phyloP scores from a whole-genome alignment of 345 rosid species.

The Gossypium australe region DNA sequence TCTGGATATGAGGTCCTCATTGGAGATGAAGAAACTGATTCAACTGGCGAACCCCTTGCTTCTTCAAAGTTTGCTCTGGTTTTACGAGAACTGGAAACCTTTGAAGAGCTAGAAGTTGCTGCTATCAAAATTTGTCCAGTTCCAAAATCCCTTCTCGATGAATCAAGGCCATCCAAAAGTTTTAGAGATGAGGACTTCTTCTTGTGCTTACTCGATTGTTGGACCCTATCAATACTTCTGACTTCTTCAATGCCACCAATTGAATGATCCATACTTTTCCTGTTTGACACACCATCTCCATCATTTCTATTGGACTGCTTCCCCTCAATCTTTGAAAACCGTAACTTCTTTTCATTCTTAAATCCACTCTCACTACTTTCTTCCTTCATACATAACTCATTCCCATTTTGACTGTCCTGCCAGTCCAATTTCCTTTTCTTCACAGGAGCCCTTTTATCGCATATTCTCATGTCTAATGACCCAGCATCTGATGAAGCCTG shows the following conservation, averaged over 20 bases:
- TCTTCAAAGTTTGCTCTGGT: conserved; percentile 28
- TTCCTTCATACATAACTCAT: conserved; percentile 27
- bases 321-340: conserved; percentile 21
- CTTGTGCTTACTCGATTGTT: conserved; percentile 14
- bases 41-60: conserved; percentile 41
- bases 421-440: conserved; percentile 39
- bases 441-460: conserved; percentile 26
- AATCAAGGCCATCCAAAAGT: conserved; percentile 21
- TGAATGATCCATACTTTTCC: conserved; percentile 22
- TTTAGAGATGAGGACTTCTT: conserved; percentile 19
- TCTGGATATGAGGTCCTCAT: conserved; percentile 31
- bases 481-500: conserved; percentile 35
- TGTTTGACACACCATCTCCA: conserved; percentile 18
- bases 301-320: conserved; percentile 6
- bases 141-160: conserved; percentile 32
- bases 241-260: conserved; percentile 29
- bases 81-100: conserved; percentile 43
- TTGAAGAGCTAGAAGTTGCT: conserved; percentile 62
- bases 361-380: conserved; percentile 29
- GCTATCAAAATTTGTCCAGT: conserved; percentile 35
- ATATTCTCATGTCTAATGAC: conserved; percentile 31
- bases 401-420: conserved; percentile 30
- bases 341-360: conserved; percentile 31
- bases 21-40: conserved; percentile 55
- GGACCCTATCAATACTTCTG: conserved; percentile 22